Evolutionary conservation across 495 filamentous ascomycete species (phyloP), one percentile per base, ranked within the genome.

Genomic region (Xylaria grammica): DNA sequence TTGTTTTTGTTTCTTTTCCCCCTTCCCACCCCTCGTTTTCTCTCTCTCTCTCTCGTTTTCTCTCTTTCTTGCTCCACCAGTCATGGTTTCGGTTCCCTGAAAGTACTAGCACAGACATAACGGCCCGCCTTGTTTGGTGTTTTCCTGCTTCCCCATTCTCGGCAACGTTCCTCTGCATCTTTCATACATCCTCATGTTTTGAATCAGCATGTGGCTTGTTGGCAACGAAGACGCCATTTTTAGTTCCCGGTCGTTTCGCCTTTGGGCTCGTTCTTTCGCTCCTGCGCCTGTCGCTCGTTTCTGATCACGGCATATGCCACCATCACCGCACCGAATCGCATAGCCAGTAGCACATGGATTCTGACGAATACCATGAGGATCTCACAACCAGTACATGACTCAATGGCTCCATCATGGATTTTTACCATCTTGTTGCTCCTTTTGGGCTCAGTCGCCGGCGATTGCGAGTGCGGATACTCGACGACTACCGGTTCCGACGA

Each of bases 391-490:
- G 32, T 55, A 19, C 32, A 32, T 49, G 13, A 19, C 59, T 50
- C 60, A 40, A 72, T 73, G 67, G 45, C 59, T 52, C 67, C 60
- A 40, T 48, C 67, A 20, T 70, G 61, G 24, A 27, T 55, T 46
- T 42, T 69, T 13, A 55, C 52, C 38, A 48, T 54, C 26, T n/a
- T 63, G 19, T 48, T 24, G 20, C 36, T 70, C 22, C 49, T 75
- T 22, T 46, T 60, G 44, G 52, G 61, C 56, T 38, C 71, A 24
- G 69, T 58, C 19, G 34, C 72, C 19, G 86, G 87, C 15, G 78
- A 82, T 65, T 92, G 90, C 78, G 88, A 91, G 72, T 93, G 90
- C 71, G 90, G 91, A 36, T 93, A 91, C 71, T 71, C 75, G 32
- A 68, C 74, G 42, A 71, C 40, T 55, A 69, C 71, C 52, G 26